phyloP scores from a whole-genome alignment of 2,329 filamentous ascomycete species.

The Diaporthe citri region DNA sequence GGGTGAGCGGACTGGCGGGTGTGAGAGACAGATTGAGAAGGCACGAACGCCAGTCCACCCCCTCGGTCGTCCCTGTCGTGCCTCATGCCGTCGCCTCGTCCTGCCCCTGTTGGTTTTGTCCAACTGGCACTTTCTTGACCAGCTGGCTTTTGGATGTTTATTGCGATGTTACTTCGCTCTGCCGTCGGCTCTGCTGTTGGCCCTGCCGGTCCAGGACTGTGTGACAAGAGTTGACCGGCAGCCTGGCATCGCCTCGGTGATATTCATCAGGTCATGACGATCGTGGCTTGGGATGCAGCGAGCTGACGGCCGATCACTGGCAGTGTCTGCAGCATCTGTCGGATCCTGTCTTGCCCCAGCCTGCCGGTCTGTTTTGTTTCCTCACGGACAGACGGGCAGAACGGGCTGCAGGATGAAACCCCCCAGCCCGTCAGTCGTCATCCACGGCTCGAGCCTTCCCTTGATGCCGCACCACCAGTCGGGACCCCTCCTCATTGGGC shows the following conservation, averaged over 20 bases:
- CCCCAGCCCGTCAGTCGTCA: not conserved
- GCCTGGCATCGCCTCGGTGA: slow-evolving; percentile 10
- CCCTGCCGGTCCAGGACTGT: not conserved
- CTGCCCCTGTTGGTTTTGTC: not conserved
- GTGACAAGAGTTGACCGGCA: not conserved
- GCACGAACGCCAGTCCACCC: not conserved
- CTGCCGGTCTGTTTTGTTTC: not conserved
- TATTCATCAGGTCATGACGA: slow-evolving; percentile 25
- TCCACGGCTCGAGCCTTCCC: slow-evolving; percentile 25
- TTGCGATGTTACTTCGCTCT: not conserved
- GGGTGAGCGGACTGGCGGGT: not conserved
- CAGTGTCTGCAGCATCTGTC: not conserved
- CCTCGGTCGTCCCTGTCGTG: not conserved
- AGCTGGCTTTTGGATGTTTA: not conserved
- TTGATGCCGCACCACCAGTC: slow-evolving; percentile 25
- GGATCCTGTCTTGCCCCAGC: not conserved
- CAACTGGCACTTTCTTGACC: not conserved
- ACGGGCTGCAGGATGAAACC: slow-evolving; percentile 10
- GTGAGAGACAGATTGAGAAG: slow-evolving; percentile 4
- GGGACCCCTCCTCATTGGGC: slow-evolving; percentile 1
- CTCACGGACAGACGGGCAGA: no score
- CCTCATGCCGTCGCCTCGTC: not conserved
- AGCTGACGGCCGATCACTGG: slow-evolving; percentile 5
- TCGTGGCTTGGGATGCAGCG: slow-evolving; percentile 22
- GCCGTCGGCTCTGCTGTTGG: not conserved